Conservation (phyloP, 371 early-diverging fungal species). For the Mortierella sp. region DNA sequence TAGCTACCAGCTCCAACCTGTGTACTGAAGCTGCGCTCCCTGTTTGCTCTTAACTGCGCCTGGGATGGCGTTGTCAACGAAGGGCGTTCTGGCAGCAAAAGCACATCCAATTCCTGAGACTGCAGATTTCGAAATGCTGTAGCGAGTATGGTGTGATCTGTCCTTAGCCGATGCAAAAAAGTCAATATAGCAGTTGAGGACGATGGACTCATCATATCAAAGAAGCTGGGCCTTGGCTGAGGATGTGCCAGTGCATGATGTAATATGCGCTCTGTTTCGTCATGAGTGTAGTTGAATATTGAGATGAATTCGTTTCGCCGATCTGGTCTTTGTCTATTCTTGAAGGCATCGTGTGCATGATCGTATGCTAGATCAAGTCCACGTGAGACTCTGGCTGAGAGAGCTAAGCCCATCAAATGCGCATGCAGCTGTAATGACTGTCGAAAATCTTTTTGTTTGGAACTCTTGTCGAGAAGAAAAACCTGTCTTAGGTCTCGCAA, state of each 20-base stretch:
- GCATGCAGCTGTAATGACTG: constrained; percentile 53
- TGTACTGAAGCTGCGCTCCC: constrained; percentile 36
- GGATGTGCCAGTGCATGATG: constrained; percentile 43
- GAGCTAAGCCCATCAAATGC: constrained; percentile 46
- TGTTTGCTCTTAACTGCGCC: constrained; percentile 16
- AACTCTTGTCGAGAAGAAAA: constrained; percentile 50
- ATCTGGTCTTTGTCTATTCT: constrained; percentile 53
- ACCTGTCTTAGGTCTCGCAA: constrained; percentile 40
- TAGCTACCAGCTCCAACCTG: constrained; percentile 16
- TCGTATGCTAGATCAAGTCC: constrained; percentile 55
- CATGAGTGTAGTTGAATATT: constrained; percentile 41
- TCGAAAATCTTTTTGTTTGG: constrained; percentile 53
- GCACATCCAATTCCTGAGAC: constrained; percentile 50
- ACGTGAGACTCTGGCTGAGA: constrained; percentile 38
- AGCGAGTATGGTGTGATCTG: constrained; percentile 44
- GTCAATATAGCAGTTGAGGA: constrained; percentile 38
- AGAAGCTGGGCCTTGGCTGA: constrained; percentile 51
- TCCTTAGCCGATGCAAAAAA: constrained; percentile 47
- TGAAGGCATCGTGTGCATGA: constrained; percentile 55
- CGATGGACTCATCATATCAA: constrained; percentile 53
- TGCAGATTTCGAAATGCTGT: constrained; percentile 52
- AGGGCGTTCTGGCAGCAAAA: constrained; percentile 39
- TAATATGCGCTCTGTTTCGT: constrained; percentile 51
- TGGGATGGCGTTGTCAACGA: constrained; percentile 3
- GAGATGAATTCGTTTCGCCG: constrained; percentile 48